Evolutionary conservation across 164 flowering plant species (phyloP).

Genomic region (Chimonanthus salicifolius): DNA sequence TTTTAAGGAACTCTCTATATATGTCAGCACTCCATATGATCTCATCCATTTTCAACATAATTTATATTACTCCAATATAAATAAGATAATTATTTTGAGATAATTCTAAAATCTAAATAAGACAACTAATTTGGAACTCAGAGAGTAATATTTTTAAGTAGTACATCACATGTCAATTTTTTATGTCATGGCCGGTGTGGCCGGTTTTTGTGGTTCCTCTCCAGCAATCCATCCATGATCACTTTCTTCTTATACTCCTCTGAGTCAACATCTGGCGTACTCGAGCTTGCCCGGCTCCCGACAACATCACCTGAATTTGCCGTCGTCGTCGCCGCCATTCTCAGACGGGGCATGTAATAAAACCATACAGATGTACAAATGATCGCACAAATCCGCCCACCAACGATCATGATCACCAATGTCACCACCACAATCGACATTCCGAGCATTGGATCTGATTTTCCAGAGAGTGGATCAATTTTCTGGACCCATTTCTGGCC

Average conservation of each 20-base stretch:
- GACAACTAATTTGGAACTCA: too few species aligned
- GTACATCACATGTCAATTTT: too few species aligned
- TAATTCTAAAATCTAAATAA: too few species aligned
- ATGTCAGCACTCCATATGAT: too few species aligned
- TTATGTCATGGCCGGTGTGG: neutral
- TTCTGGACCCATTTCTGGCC: slow-evolving; percentile 1
- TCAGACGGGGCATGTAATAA: slow-evolving; percentile 30
- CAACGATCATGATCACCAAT: slow-evolving; percentile 35
- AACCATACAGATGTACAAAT: slow-evolving; percentile 48
- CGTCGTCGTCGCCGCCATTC: neutral
- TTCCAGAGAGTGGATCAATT: neutral
- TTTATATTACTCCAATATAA: too few species aligned
- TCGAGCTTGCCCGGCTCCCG: neutral
- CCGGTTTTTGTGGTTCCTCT: slow-evolving; percentile 22
- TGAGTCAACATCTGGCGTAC: slow-evolving; percentile 11
- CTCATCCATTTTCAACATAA: too few species aligned
- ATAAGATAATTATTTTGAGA: too few species aligned
- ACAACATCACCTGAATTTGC: neutral
- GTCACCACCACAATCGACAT: slow-evolving; percentile 41
- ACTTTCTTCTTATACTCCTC: slow-evolving; percentile 46
- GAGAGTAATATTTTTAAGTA: too few species aligned
- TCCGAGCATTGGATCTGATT: slow-evolving; percentile 32
- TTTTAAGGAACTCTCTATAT: too few species aligned
- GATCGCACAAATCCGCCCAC: slow-evolving; percentile 58
- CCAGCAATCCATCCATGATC: slow-evolving; percentile 43